Evolutionary conservation across 306 rosid genomes (phyloP).

Genomic region (Dryas alaskensis): DNA sequence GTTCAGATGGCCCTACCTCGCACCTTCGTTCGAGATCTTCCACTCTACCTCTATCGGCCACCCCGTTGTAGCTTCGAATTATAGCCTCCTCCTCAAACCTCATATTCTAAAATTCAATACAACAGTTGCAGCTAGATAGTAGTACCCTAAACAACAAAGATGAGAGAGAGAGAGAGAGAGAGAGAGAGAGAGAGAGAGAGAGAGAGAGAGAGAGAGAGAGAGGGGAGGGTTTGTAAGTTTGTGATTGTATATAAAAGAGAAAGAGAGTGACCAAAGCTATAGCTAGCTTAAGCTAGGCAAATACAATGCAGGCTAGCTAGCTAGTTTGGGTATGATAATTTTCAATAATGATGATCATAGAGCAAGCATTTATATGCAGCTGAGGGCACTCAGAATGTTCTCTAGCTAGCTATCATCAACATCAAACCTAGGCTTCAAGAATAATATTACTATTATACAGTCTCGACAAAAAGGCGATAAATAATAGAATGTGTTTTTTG

Average conservation of each 20-base stretch:
- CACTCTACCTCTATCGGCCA: slow-evolving; percentile 62
- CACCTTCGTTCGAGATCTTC: slow-evolving; percentile 82
- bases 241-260: background rate
- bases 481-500: slow-evolving; percentile 51
- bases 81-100: slow-evolving; percentile 41
- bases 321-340: background rate
- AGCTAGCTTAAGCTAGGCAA: background rate
- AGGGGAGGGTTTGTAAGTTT: slow-evolving; percentile 10
- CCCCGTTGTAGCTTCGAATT: slow-evolving; percentile 61
- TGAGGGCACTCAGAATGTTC: slow-evolving; percentile 44
- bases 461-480: slow-evolving; percentile 48
- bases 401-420: slow-evolving; percentile 28
- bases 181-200: too few species aligned
- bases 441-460: slow-evolving; percentile 23
- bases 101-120: slow-evolving; percentile 28
- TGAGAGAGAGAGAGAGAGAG: background rate
- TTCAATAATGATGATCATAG: slow-evolving; percentile 23
- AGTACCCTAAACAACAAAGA: too few species aligned
- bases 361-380: slow-evolving; percentile 34
- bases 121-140: too few species aligned
- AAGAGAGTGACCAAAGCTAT: slow-evolving; percentile 19
- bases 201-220: background rate
- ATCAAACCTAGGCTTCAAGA: slow-evolving; percentile 46
- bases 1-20: slow-evolving; percentile 71
- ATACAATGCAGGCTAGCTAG: background rate